phyloP scores from a whole-genome alignment of 2,329 filamentous ascomycete species.

The Neonectria punicea region DNA sequence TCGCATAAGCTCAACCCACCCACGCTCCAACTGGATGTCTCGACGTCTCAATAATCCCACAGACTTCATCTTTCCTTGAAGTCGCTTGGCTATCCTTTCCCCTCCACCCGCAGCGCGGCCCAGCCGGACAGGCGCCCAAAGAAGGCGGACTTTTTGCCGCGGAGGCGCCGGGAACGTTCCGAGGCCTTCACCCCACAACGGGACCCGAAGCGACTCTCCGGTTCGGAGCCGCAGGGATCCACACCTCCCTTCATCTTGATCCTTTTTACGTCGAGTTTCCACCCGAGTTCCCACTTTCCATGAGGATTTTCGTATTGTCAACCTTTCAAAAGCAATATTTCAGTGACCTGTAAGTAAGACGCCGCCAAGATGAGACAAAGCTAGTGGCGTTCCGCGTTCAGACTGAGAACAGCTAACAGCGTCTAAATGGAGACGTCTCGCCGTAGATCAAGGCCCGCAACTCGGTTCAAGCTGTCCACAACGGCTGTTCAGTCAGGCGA shows the following conservation, averaged over 20 bases:
- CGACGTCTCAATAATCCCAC: neutral
- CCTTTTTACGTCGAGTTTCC: neutral
- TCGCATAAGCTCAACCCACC: neutral
- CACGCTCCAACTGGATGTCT: neutral
- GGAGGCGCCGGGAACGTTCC: neutral
- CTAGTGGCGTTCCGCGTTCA: neutral
- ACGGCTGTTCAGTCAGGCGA: neutral
- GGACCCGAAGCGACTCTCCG: neutral
- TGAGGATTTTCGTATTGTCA: neutral
- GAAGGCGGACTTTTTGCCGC: neutral
- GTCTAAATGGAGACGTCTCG: neutral
- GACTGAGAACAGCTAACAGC: neutral
- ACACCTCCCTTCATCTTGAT: neutral
- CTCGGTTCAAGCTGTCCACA: neutral
- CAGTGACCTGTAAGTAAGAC: neutral
- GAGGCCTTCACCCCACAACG: neutral
- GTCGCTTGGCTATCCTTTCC: neutral
- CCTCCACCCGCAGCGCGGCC: neutral
- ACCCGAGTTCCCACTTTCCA: neutral
- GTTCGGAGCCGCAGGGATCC: conserved; percentile 3
- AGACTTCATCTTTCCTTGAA: neutral
- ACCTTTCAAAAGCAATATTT: neutral
- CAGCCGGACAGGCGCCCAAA: neutral
- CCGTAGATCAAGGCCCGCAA: neutral
- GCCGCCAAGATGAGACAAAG: neutral